phyloP scores from a whole-genome alignment of 2,329 filamentous ascomycete genomes.

The Zelopaecilomyces penicillatus region DNA sequence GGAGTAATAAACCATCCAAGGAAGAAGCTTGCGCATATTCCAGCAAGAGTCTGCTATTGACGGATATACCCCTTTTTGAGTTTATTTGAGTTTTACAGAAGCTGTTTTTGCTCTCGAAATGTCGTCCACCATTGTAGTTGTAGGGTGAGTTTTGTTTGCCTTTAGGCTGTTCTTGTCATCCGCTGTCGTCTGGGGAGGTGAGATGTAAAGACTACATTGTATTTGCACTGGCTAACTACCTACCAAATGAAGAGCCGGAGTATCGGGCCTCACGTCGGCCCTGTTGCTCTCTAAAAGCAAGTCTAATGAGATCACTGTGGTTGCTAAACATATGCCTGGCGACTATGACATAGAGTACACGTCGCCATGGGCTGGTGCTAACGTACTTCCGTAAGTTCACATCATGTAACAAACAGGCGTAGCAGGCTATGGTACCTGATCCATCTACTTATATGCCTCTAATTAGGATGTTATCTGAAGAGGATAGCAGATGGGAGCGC shows the following conservation, averaged over 20 bases:
- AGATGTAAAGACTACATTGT: slow-evolving; percentile 1
- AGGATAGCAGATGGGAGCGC: slow-evolving; percentile 48
- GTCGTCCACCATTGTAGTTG: slow-evolving; percentile 24
- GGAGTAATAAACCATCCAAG: too few species aligned
- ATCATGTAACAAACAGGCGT: neutral
- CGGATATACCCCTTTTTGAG: neutral
- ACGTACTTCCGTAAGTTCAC: slow-evolving; percentile 58
- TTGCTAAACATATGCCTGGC: slow-evolving; percentile 86
- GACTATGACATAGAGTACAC: slow-evolving; percentile 89
- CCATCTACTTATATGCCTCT: neutral
- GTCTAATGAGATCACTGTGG: slow-evolving; percentile 51
- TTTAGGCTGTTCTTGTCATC: neutral
- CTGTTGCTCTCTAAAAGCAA: slow-evolving; percentile 38
- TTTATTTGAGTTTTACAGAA: neutral
- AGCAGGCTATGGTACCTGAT: neutral
- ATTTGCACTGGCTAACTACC: neutral
- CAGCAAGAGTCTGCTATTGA: neutral
- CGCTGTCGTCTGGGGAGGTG: neutral
- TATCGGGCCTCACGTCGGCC: slow-evolving; percentile 43
- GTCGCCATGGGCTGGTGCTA: slow-evolving; percentile 82
- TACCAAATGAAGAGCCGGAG: slow-evolving; percentile 32
- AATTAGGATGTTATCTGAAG: slow-evolving; percentile 34
- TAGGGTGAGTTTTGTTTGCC: slow-evolving; percentile 19
- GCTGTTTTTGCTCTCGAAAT: slow-evolving; percentile 12
- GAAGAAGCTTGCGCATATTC: too few species aligned